Evolutionary conservation across 208 protist species (phyloP).

Genomic region (Trypanosoma scelopori): DNA sequence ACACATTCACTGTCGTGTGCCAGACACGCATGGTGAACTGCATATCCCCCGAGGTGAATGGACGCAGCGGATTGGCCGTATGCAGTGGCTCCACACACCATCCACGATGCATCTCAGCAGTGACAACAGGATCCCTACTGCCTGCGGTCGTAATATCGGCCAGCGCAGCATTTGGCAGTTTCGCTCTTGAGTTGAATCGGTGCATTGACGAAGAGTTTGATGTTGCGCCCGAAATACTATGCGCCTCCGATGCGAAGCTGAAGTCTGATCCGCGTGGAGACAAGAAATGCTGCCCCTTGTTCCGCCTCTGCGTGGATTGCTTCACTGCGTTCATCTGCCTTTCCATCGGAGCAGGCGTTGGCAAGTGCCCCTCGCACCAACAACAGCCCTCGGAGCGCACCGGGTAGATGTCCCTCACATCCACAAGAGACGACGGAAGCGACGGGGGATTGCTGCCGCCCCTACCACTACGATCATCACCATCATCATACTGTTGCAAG

Average conservation of each 20-base stretch:
- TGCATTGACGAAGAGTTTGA: not conserved
- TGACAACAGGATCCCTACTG: not conserved
- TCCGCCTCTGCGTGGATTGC: conserved; percentile 8
- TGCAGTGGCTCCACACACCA: conserved; percentile 65
- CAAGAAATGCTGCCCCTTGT: not conserved
- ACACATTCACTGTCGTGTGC: conserved; percentile 26
- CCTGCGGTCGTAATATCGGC: not conserved
- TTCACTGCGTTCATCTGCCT: conserved; percentile 40
- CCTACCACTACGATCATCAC: not conserved
- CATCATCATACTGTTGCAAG: not conserved
- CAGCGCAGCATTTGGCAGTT: not conserved
- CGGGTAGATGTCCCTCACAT: conserved; percentile 44
- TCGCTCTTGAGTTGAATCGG: not conserved
- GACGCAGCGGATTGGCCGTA: conserved; percentile 28
- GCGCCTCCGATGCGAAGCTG: too few relatives aligned
- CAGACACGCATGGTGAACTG: conserved; percentile 28
- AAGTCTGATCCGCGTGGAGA: too few relatives aligned
- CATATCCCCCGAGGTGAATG: conserved; percentile 8
- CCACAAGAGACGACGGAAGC: conserved; percentile 30
- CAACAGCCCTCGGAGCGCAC: conserved; percentile 47
- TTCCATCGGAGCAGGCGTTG: conserved; percentile 44
- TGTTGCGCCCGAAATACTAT: not conserved
- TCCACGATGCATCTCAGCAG: conserved; percentile 22
- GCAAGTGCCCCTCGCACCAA: conserved; percentile 50
- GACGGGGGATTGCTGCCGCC: not conserved